Evolutionary conservation across 331 rosid genomes (phyloP).

Genomic region (Malus hybrid): DNA sequence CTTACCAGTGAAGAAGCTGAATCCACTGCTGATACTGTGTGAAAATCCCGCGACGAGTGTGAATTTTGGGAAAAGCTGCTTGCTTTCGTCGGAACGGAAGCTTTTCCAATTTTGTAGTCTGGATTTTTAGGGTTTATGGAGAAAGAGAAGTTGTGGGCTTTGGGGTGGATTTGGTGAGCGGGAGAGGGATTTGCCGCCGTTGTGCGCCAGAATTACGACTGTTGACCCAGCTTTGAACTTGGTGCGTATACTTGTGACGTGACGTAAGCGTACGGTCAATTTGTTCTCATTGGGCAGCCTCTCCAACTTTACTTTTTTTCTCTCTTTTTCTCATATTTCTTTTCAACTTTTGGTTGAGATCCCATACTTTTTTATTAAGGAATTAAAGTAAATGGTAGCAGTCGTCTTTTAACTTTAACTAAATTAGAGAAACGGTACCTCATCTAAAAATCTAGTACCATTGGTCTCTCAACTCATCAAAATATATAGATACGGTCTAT

Average conservation of each 20-base stretch:
- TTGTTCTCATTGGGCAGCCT: conserved; percentile 1
- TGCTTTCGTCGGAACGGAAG: not conserved
- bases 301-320: not conserved
- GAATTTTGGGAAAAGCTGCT: not conserved
- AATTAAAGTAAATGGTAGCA: too few species aligned
- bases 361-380: too few species aligned
- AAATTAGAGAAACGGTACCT: too few species aligned
- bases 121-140: conserved; percentile 18
- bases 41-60: conserved; percentile 23
- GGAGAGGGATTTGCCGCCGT: not conserved
- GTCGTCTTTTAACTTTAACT: too few species aligned
- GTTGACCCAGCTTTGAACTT: not conserved
- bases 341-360: too few species aligned
- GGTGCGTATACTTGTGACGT: not conserved
- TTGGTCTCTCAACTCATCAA: too few species aligned
- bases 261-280: conserved; percentile 13
- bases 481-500: too few species aligned
- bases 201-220: too few species aligned
- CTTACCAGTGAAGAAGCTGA: conserved; percentile 20
- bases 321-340: too few species aligned
- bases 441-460: too few species aligned
- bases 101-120: not conserved
- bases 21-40: not conserved
- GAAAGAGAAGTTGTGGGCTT: not conserved
- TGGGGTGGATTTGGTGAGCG: conserved; percentile 19